Evolutionary conservation across 495 filamentous ascomycete genomes (phyloP), one percentile per base, ranked within the genome.

Genomic region (Trichocladium uniseriatum): DNA sequence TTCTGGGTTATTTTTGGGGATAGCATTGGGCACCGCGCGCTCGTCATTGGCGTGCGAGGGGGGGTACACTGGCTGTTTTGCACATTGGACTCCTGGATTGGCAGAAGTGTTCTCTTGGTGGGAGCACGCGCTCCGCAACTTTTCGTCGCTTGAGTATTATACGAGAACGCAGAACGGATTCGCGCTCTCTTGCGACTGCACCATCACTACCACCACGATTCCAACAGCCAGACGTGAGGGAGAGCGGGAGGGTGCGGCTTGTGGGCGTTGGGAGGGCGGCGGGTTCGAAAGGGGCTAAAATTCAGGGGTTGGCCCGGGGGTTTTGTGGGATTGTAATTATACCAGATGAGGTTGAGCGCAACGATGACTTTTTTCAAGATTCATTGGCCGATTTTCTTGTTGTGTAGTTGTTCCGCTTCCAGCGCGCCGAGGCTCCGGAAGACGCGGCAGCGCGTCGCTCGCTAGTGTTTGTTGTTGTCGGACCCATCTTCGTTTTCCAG

Each of bases 251-350:
- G 24, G 13, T 40, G 37, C 36, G 24, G 27, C 39, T 48, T 27
- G 27, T 16, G 37, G 36, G 37, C 35, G 44, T 20, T 22, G 34
- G 32, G 13, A 37, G 24, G 24, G 4, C 8, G 24, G 8, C 8
- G 24, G 24, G 24, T 37, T 45, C 43, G 14, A 31, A 11, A 31
- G 9, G 45, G 22, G 35, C 22, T 6, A n/a, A 20, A 24, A 22
- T 13, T 29, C 14, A 42, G 38, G 48, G 34, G 21, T 37, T n/a
- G 19, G 21, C 48, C 31, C 16, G 28, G 37, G 28, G 24, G 48
- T 1, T 31, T 27, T 46, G 29, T 51, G 43, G 35, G 41, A 45
- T 32, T 60, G 54, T 60, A 60, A 57, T 59, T 56, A 57, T 57
- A 60, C 47, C 53, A 45, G 51, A 18, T 52, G 50, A n/a, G n/a